Base-by-base conservation (phyloP, 257 asterid species). In the Nicotiana undulata region DNA sequence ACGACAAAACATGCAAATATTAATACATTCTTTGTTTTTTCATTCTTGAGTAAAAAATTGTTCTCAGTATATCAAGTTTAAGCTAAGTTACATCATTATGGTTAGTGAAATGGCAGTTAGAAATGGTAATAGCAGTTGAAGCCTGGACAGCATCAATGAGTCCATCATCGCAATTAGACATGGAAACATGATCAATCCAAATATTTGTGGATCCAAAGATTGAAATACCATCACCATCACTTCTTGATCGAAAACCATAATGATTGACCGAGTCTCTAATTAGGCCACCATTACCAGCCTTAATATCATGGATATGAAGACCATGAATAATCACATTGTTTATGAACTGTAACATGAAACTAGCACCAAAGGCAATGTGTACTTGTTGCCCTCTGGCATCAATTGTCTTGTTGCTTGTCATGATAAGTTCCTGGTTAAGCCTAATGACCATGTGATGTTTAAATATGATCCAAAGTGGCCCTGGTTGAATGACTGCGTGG, bases 191-290 rank as follows among this genome's bases (percentile, higher is more conserved):
- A 76, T 86, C 87, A 34, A 86, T 84, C 89, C 89, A 86, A 49
- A 86, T 7, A 29, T 86, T 75, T 2, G 87, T 79, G 16, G 85
- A 66, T 5, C 87, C 85, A 65, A 79, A 86, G 34, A 86, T 51
- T 4, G 83, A 79, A 53, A 86, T 86, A 60, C 89, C 87, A 77
- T 86, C 89, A 24, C 89, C 89, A 53, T 86, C 89, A 44, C 87
- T 86, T 22, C 17, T 67, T 5, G 81, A 15, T 9, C 89, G 80
- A n/a, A 3, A 37, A 12, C 89, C 87, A 67, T 53, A 81, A 31
- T 84, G 89, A 15, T n/a, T 16, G 5, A 79, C 20, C 2, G 89
- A 81, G 63, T 86, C 89, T 29, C 87, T 81, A 60, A 83, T 79
- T 9, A 82, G 20, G 1, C 89, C 85, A 5, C 89, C 87, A 64